Base-by-base conservation (phyloP, 257 asterid species). In the Fraxinus quadrangulata region DNA sequence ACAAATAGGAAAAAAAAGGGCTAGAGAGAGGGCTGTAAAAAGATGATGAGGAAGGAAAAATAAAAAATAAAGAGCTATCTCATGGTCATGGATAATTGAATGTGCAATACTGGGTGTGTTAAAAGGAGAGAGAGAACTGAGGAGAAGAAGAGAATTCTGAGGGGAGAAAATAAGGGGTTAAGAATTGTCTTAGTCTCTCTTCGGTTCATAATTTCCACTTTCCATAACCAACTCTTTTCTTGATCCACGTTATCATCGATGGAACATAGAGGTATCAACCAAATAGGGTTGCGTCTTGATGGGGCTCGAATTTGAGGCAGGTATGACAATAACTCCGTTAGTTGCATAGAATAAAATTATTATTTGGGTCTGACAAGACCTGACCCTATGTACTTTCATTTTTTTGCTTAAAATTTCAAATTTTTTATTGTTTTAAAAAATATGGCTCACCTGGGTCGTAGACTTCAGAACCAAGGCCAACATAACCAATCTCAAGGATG, bases 131-230 rank as follows among this genome's bases (percentile, higher is more conserved):
- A 79, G 71, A 75, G 72, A 73, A 77, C 65, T 74, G 76, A 76
- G 49, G 67, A 30, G 33, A 2, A 71, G 51, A 77, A 72, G 31
- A 49, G 67, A 67, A 65, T 66, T 28, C 9, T 16, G 78, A 73
- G 76, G 69, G 69, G 80, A 79, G 79, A 71, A 39, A 75, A 79
- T 78, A 83, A 78, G 83, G 86, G 87, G 91, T 81, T 78, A 81
- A 45, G 84, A 86, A 69, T 83, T 66, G 69, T 80, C 77, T 82
- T 2, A 30, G 54, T 39, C 37, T 72, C 81, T 71, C 54, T 59
- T 85, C 54, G 82, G 78, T 36, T 77, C 39, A 77, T 80, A 84
- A 59, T 82, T 79, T 71, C 78, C 86, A 71, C 80, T 36, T 24
- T 42, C 19, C 19, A 66, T 79, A 75, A 86, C 88, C 80, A 82